Evolutionary conservation across 2,329 filamentous ascomycete genomes (phyloP).

Genomic region (Trichoderma sp.): DNA sequence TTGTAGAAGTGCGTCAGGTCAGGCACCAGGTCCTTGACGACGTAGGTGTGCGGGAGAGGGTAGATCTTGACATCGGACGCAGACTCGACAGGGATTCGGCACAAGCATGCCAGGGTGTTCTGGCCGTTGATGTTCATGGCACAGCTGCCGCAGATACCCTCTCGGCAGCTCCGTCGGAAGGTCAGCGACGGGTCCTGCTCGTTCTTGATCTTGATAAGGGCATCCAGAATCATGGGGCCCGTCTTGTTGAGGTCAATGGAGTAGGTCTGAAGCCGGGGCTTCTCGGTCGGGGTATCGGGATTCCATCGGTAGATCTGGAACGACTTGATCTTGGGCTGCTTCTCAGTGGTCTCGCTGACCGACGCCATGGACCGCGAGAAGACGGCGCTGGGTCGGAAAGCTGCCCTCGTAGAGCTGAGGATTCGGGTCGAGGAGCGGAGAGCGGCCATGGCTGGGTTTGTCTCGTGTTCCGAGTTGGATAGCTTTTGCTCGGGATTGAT

Average conservation of each 20-base stretch:
- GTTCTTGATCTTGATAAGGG: conserved; percentile 97
- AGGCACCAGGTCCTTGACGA: conserved; percentile 97
- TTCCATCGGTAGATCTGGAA: conserved; percentile 99
- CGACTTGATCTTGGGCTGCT: conserved; percentile 73
- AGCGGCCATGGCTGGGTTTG: conserved; percentile 48
- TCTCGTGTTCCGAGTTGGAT: conserved; percentile 21
- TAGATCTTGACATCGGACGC: conserved; percentile 87
- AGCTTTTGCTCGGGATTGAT: conserved; percentile 21
- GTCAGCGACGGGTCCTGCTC: conserved; percentile 95
- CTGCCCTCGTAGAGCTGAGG: conserved; percentile 43
- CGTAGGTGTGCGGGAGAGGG: conserved; percentile 95
- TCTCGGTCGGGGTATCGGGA: conserved; percentile 84
- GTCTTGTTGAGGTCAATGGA: conserved; percentile 98
- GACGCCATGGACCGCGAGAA: conserved; percentile 54
- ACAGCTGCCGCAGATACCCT: conserved; percentile 97
- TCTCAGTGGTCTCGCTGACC: conserved; percentile 56
- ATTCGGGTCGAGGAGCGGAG: conserved; percentile 57
- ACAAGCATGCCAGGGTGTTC: conserved; percentile 95
- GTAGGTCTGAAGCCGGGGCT: conserved; percentile 95
- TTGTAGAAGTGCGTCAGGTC: conserved; percentile 99
- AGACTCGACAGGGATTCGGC: conserved; percentile 86
- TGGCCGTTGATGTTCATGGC: conserved; percentile 99
- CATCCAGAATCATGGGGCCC: conserved; percentile 96
- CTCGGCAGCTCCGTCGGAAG: conserved; percentile 91
- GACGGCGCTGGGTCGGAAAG: conserved; percentile 40